Conservation (phyloP, 1,284 basidiomycete species). For the Moesziomyces parantarcticus region DNA sequence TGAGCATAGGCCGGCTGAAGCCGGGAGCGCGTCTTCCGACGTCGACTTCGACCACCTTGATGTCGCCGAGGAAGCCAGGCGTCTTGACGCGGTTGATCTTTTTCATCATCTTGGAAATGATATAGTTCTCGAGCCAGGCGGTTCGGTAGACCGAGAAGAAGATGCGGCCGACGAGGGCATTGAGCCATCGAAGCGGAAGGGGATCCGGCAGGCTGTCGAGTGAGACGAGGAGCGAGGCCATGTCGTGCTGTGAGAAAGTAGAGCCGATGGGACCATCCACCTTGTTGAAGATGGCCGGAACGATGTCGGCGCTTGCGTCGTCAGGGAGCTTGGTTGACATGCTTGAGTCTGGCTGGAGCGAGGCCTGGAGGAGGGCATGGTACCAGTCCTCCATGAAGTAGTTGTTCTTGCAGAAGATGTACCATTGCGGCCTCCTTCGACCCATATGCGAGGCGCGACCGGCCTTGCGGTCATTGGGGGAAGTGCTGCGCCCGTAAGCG, state of each 20-base stretch:
- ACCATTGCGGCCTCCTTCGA: constrained; percentile 57
- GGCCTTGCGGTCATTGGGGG: constrained; percentile 15
- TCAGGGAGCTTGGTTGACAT: constrained; percentile 14
- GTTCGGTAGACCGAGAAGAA: constrained; percentile 93
- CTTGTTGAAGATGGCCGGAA: constrained; percentile 19
- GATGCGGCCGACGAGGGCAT: constrained; percentile 88
- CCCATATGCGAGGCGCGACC: constrained; percentile 6
- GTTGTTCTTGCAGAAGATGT: constrained; percentile 63
- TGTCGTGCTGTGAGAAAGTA: constrained; percentile 82
- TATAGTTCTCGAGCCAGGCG: constrained; percentile 80
- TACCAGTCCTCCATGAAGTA: constrained; percentile 85
- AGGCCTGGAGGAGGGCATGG: constrained; percentile 80
- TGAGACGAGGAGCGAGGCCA: constrained; percentile 83
- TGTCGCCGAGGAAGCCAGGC: constrained; percentile 84
- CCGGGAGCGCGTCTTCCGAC: constrained; percentile 80
- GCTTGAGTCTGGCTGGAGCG: constrained; percentile 71
- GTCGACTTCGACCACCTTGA: constrained; percentile 87
- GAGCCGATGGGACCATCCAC: constrained; percentile 68
- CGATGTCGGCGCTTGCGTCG: constrained; percentile 16
- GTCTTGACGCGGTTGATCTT: constrained; percentile 90
- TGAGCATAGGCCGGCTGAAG: constrained; percentile 89
- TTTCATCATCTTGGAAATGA: constrained; percentile 89
- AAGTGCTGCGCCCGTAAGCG: constrained; percentile 10
- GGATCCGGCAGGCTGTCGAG: constrained; percentile 92
- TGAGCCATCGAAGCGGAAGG: constrained; percentile 95